Base-by-base conservation (phyloP, 2,329 filamentous ascomycete genomes). In the Fusarium agapanthi region DNA sequence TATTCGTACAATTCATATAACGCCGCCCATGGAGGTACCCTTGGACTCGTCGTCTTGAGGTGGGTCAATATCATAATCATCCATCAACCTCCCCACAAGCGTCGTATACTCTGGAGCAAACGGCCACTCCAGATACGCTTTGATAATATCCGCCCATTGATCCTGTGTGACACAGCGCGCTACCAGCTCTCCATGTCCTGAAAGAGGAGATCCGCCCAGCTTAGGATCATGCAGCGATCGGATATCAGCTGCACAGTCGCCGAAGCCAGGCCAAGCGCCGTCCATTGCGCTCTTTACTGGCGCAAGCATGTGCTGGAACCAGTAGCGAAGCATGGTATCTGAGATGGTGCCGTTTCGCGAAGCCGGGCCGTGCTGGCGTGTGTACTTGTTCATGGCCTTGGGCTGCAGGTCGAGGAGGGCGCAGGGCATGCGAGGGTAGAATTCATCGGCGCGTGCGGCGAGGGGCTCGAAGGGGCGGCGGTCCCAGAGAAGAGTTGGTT, bases 401-500 rank as follows among this genome's bases (percentile, higher is more conserved):
- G 93, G 92, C 72, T 91, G 88, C 65, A 94, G 84, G 79, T 95
- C 92, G 22, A 95, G 79, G 7, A 95, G 87, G 16, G 84, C 82
- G 61, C 89, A 84, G 12, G 85, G 82, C 14, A 85, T 80, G 30
- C 86, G 84, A 3, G 93, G 94, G 79, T 86, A 93, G 76, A 94
- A 91, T 72, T 97, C 95, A 2, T 86, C 77, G 0, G 81, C 57
- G 9, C 84, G 67, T 6, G 89, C 87, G 30, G 84, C 80, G 22
- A 97, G 84, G 0, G 94, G 92, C 76, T 97, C 93, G 76, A 89
- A 90, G 5, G 84, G 82, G 22, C 95, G 90, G 4, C 88, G 86
- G 80, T 97, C 94, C 89, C 91, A 95, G 32, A 85, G 76, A 7
- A 95, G 80, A 2, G 86, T 75, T 0, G 89, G 87, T 3, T 86